Base-by-base conservation (phyloP, 305 asterid genomes). In the Ilex paraguariensis region DNA sequence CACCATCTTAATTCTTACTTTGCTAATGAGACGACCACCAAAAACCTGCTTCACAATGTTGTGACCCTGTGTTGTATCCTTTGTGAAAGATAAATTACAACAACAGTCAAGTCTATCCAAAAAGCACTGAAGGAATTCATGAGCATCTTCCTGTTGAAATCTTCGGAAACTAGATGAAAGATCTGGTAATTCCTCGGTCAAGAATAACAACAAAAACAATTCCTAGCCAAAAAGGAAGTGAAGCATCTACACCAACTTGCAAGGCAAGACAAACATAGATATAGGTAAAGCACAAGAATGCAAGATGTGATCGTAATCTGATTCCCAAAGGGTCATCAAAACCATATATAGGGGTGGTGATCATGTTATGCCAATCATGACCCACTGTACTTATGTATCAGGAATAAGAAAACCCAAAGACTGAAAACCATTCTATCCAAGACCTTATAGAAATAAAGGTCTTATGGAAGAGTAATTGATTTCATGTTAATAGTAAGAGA, bases 121-220 rank as follows among this genome's bases (percentile, higher is more conserved):
- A 70, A 87, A 89, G 61, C 95, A 89, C 69, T 87, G 97, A n/a
- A 92, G 85, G 72, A 89, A 92, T 56, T 92, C 98, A 61, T 89
- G 95, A 63, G 98, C 98, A 82, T 89, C 98, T 75, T 92, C 97
- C 66, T 92, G 98, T 76, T 85, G 94, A 70, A 39, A 85, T 57
- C 81, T 82, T 55, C 63, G 75, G 75, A 92, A 92, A 67, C 75
- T 50, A 51, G 97, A 84, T 30, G 94, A 92, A 69, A 92, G 77
- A 65, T 85, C 97, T 92, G 75, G 52, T n/a, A 71, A 77, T 76
- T 80, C 36, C 36, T 31, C 3, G 57, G 86, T 85, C 66, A 89
- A 84, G 72, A 81, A 77, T 39, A 36, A 66, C 78, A 77, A 57
- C 7, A 56, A 4, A 21, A 17, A 46, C 45, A 67, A 63, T 46